Percentiles rank a stretch among this genome's conserved stretches.
These are phyloP conservation scores for Talaromyces thailandensis DNA, from an alignment of 495 filamentous ascomycete species.

Conservation along the genomic window DNA sequence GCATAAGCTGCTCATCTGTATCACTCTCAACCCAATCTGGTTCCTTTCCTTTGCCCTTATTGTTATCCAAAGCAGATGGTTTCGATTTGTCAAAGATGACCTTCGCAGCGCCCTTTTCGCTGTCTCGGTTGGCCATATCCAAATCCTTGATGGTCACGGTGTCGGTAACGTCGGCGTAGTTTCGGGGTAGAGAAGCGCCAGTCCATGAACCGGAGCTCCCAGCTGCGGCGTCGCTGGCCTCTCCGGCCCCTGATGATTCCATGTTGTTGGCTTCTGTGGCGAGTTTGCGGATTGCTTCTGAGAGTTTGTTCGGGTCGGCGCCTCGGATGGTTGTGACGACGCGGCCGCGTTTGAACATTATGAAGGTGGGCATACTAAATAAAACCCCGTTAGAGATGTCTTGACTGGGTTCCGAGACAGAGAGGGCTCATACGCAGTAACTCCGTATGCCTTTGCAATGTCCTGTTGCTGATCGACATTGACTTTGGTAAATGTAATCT, in stretches of 20 bases:
- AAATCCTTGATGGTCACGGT: conserved; percentile 69
- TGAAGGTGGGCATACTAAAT: conserved; percentile 71
- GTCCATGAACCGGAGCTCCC: conserved; percentile 51
- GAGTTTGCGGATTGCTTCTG: conserved; percentile 62
- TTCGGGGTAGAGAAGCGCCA: conserved; percentile 64
- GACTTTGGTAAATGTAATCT: conserved; percentile 79
- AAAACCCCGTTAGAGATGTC: neutral
- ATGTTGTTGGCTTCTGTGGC: conserved; percentile 55
- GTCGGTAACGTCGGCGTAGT: conserved; percentile 76
- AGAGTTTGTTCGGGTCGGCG: conserved; percentile 60
- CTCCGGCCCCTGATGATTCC: conserved; percentile 31
- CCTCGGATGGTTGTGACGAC: conserved; percentile 62
- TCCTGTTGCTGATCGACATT: conserved; percentile 70
- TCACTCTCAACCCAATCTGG: conserved; percentile 97
- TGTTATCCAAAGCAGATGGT: conserved; percentile 49
- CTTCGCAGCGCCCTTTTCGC: conserved; percentile 54
- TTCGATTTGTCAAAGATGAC: conserved; percentile 63
- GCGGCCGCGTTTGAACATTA: conserved; percentile 73
- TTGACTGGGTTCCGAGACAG: neutral
- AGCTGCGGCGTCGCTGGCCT: conserved; percentile 11
- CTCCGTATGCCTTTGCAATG: conserved; percentile 58
- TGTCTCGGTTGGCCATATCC: conserved; percentile 81
- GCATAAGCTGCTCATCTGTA: conserved; percentile 96
- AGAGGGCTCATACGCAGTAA: conserved; percentile 53
- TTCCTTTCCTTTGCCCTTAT: conserved; percentile 48